A percentile compares a stretch with the other conserved stretches of the same genome.
These are phyloP conservation scores for Crithidia bombi DNA, from an alignment of 208 protist species.

Conservation along the genomic window DNA sequence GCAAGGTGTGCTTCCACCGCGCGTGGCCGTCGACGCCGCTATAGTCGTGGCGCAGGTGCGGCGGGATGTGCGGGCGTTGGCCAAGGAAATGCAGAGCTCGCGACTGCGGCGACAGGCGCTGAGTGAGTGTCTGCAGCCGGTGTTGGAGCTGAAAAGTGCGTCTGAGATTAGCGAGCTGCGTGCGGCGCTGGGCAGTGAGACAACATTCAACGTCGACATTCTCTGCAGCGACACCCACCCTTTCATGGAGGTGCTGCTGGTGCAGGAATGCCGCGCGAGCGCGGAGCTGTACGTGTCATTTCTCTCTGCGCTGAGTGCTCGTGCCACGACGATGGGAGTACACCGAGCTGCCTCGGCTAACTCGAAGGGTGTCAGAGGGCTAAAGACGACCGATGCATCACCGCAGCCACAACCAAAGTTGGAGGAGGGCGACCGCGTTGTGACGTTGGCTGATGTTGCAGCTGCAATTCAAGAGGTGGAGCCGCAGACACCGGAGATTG, in stretches of 20 bases:
- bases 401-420: constrained; percentile 1
- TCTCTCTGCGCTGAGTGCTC: constrained; percentile 52
- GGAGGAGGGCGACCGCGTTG: constrained; percentile 34
- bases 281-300: constrained; percentile 63
- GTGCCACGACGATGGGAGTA: constrained; percentile 22
- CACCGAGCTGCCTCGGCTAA: background rate
- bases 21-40: constrained; percentile 75
- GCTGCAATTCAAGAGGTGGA: constrained; percentile 59
- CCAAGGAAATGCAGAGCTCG: constrained; percentile 64
- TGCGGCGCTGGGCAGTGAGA: constrained; percentile 53
- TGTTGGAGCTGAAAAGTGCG: constrained; percentile 65
- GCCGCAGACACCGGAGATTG: constrained; percentile 64
- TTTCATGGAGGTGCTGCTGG: constrained; percentile 78
- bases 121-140: constrained; percentile 62
- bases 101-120: constrained; percentile 68
- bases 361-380: background rate
- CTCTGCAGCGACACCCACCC: constrained; percentile 47
- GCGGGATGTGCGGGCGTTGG: constrained; percentile 57
- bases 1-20: constrained; percentile 56
- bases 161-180: constrained; percentile 62
- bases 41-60: constrained; percentile 65
- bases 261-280: constrained; percentile 62
- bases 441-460: constrained; percentile 54
- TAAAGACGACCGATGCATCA: background rate
- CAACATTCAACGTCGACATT: constrained; percentile 59